phyloP scores from a whole-genome alignment of 176 grass and related monocot species.

The Rhynchospora breviuscula region DNA sequence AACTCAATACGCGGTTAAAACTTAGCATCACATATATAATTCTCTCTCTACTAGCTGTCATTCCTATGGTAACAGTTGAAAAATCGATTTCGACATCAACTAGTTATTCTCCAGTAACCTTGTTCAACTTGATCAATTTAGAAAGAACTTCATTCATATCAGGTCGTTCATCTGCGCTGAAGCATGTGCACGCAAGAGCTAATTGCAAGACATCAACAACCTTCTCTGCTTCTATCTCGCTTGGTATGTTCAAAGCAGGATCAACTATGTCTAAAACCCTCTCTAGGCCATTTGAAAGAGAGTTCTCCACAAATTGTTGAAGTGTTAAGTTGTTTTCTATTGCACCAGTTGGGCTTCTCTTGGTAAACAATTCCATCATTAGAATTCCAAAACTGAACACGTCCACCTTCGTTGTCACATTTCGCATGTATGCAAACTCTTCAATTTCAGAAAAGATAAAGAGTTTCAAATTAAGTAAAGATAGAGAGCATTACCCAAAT shows the following conservation, averaged over 20 bases:
- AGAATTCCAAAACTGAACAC: slow-evolving; percentile 91
- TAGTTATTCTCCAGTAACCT: not conserved
- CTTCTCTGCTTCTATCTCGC: slow-evolving; percentile 44
- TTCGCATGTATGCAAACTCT: slow-evolving; percentile 89
- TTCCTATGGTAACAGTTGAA: not conserved
- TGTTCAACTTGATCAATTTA: slow-evolving; percentile 44
- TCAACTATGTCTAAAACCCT: slow-evolving; percentile 48
- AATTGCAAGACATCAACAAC: slow-evolving; percentile 39
- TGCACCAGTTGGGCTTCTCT: slow-evolving; percentile 47
- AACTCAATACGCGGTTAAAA: not conserved
- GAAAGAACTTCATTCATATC: slow-evolving; percentile 63
- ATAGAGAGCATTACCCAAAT: not conserved
- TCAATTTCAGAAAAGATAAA: not conserved
- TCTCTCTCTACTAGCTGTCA: not conserved
- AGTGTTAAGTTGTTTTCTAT: slow-evolving; percentile 62
- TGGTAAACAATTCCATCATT: slow-evolving; percentile 77
- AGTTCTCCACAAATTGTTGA: slow-evolving; percentile 65
- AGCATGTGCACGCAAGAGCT: slow-evolving; percentile 50
- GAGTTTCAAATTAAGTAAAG: not conserved
- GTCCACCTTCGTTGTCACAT: slow-evolving; percentile 53
- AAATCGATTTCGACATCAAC: not conserved
- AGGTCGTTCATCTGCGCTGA: slow-evolving; percentile 54
- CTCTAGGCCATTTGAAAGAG: slow-evolving; percentile 38
- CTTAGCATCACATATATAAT: not conserved
- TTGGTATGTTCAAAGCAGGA: slow-evolving; percentile 36